Base-by-base conservation (phyloP, 306 rosid species). In the Corylus avellana region DNA sequence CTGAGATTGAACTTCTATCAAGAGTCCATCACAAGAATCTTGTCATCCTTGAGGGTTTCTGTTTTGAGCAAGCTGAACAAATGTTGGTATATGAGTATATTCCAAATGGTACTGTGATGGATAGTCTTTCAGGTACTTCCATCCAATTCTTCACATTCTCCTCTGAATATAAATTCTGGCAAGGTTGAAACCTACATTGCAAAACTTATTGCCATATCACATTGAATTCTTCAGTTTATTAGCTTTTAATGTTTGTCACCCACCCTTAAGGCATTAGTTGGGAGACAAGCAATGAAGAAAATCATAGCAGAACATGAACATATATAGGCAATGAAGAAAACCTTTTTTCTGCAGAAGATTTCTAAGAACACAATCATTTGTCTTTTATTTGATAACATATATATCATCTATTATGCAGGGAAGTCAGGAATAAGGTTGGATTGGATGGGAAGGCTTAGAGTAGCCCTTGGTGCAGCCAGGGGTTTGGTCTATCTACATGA, bases 401-500 rank as follows among this genome's bases (percentile, higher is more conserved):
- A 63, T 59, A 59, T 59, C 12, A 1, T 8, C 12, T 48, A 12
- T 76, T 48, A 12, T 76, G 51, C 70, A 87, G 90, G 86, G 69
- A 87, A 62, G 76, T 75, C 83, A 0, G 83, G 86, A 53, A 79
- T 87, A 42, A 66, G 54, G 78, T 70, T 87, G 77, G 88, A 82
- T 35, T 84, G 90, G 90, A 75, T 58, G 59, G 79, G 77, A 57
- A 82, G 85, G 70, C 86, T 84, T 3, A 35, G 50, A 71, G 64
- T 82, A 70, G 83, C 93, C 8, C 84, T 87, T 69, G 95, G 92
- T 67, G 85, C 93, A 27, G 97, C 97, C 0, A 90, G 89, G 81
- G 98, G 95, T 5, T 77, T 93, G 75, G 75, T 90, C 22, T 89
- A 93, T 84, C 93, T 91, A 3, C 98, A 90, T 74, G 97, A 90